phyloP scores from a whole-genome alignment of 768 basidiomycete species.

The Mycena chlorophos region DNA sequence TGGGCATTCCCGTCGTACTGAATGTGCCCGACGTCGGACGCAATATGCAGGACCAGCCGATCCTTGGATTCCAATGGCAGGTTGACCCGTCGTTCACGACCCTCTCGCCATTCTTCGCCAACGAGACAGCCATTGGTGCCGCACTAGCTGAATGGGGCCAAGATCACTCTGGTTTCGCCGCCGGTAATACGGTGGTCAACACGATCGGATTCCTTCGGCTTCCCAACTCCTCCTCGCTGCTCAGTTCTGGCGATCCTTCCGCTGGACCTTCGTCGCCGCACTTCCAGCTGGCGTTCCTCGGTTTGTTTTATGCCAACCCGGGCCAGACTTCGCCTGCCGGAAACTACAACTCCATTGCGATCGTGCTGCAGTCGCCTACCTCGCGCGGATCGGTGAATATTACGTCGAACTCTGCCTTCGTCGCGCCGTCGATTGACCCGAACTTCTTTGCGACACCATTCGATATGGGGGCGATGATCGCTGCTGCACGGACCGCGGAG shows the following conservation, averaged over 20 bases:
- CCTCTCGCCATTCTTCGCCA: neutral
- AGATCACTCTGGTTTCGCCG: slow-evolving; percentile 7
- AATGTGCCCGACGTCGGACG: slow-evolving; percentile 3
- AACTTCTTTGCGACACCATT: neutral
- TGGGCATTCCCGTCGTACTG: neutral
- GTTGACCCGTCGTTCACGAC: neutral
- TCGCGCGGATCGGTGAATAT: neutral
- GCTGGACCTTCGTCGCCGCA: slow-evolving; percentile 9
- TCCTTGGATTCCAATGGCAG: neutral
- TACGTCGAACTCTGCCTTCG: neutral
- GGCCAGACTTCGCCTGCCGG: slow-evolving; percentile 2
- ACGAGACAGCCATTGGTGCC: neutral
- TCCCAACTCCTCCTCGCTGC: neutral
- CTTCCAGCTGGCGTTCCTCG: neutral
- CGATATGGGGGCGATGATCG: neutral
- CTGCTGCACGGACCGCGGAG: neutral
- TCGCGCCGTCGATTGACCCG: neutral
- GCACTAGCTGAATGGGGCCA: slow-evolving; percentile 2
- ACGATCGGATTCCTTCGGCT: slow-evolving; percentile 11
- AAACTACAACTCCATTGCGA: slow-evolving; percentile 3
- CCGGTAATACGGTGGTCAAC: slow-evolving; percentile 5
- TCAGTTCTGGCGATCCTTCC: slow-evolving; percentile 5
- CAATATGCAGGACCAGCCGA: slow-evolving; percentile 2
- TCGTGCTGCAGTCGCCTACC: slow-evolving; percentile 9
- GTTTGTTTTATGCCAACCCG: slow-evolving; percentile 6